Percentiles rank a stretch among this genome's conserved stretches.
These are phyloP conservation scores for Nigrospora sphaerica DNA, from an alignment of 2,329 filamentous ascomycete species.

Conservation along the genomic window DNA sequence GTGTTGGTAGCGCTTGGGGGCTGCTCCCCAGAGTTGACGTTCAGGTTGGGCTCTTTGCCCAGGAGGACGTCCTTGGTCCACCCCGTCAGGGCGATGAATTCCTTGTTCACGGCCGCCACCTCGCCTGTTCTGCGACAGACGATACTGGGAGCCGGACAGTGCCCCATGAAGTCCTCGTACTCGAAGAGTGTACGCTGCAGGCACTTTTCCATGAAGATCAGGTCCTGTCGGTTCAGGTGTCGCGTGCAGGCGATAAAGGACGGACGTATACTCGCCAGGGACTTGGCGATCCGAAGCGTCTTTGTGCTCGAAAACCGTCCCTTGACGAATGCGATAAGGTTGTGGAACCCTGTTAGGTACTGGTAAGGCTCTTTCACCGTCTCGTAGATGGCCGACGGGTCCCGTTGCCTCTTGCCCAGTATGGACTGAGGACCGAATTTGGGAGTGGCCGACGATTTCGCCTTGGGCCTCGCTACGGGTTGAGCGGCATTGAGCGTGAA, in stretches of 20 bases:
- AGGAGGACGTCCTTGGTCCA: conserved; percentile 88
- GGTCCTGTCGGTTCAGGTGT: conserved; percentile 78
- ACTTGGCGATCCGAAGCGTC: conserved; percentile 75
- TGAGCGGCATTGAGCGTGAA: conserved; percentile 23
- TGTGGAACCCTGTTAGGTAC: conserved; percentile 86
- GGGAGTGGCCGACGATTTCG: conserved; percentile 33
- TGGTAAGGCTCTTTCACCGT: conserved; percentile 86
- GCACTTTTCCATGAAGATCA: conserved; percentile 97
- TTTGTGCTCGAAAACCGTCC: conserved; percentile 72
- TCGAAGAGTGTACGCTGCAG: conserved; percentile 90
- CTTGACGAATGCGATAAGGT: conserved; percentile 72
- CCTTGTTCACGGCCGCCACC: conserved; percentile 90
- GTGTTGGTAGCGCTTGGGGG: conserved; percentile 32
- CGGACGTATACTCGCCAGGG: conserved; percentile 81
- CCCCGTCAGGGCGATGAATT: conserved; percentile 91
- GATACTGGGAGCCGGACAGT: conserved; percentile 83
- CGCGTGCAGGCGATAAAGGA: conserved; percentile 89
- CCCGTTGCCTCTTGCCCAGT: conserved; percentile 54
- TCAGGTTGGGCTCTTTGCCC: conserved; percentile 80
- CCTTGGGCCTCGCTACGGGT: conserved; percentile 24
- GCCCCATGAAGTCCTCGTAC: conserved; percentile 86
- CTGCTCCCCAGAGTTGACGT: conserved; percentile 66
- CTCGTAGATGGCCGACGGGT: conserved; percentile 82
- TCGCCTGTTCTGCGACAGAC: conserved; percentile 90
- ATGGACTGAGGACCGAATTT: conserved; percentile 38